phyloP scores from a whole-genome alignment of 2,329 filamentous ascomycete genomes.

The Calonectria pteridis region DNA sequence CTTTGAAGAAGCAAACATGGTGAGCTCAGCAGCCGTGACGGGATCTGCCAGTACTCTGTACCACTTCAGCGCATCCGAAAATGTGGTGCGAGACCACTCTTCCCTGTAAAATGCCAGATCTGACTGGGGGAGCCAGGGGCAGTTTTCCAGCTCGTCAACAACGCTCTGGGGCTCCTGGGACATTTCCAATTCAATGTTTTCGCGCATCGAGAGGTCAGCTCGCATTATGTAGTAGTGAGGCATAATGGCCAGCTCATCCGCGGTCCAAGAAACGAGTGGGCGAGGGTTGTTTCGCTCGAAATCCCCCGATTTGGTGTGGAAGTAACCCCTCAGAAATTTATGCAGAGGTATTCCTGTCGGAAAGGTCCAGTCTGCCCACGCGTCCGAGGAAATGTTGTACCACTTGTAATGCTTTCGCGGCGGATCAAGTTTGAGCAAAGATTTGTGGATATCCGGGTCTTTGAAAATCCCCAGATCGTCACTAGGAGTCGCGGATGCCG shows the following conservation, averaged over 20 bases:
- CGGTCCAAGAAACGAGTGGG: not conserved
- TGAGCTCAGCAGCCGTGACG: not conserved
- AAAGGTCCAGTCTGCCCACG: not conserved
- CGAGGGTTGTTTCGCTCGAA: not conserved
- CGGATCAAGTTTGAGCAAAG: not conserved
- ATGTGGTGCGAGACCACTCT: not conserved
- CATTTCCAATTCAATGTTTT: not conserved
- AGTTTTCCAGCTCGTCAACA: not conserved
- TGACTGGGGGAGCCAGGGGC: not conserved
- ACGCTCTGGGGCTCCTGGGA: not conserved
- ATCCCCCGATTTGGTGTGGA: not conserved
- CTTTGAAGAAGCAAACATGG: not conserved
- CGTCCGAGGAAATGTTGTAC: not conserved
- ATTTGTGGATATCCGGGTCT: not conserved
- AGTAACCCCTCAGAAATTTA: not conserved
- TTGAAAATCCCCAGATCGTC: too few species aligned
- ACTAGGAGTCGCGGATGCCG: not conserved
- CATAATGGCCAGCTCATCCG: not conserved
- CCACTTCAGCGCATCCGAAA: not conserved
- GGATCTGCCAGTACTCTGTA: not conserved
- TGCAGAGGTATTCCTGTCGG: not conserved
- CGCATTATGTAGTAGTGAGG: not conserved
- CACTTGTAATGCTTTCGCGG: constrained; percentile 5
- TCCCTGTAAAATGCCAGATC: not conserved
- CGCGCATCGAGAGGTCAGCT: not conserved